Base-by-base conservation (phyloP, 2,329 filamentous ascomycete species). In the Trichoderma sp. region DNA sequence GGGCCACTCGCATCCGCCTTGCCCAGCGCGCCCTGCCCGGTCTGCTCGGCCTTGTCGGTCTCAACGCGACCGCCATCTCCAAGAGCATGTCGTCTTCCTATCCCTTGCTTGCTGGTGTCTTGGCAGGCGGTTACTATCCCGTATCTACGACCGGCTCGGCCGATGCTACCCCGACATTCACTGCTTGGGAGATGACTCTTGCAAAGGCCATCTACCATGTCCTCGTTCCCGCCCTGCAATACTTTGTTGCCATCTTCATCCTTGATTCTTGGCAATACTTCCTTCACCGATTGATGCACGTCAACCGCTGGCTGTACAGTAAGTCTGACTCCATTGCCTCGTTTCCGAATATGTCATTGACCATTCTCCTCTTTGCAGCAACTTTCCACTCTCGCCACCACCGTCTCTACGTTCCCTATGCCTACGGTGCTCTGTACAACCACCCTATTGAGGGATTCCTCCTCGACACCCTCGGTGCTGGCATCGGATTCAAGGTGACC, bases 211-310 rank as follows among this genome's bases (percentile, higher is more conserved):
- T 98, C 78, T 98, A 98, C 86, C 93, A 94, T 88, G 85, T 91
- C 77, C 82, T 92, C 53, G 89, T 98, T 77, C 97, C 97, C 0
- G 89, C 87, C 3, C 74, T 96, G 66, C 96, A 98, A 83, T 94
- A 98, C 82, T 85, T 90, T 75, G 81, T 94, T 67, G 97, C 92
- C 29, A 89, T 96, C 76, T 86, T 91, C 78, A 88, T 97, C 78
- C 90, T 98, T 79, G 97, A 99, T 85, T 97, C 95, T 62, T 99
- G 97, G 97, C 96, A 99, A 83, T 99, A 99, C 86, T 98, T 98
- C 85, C 89, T 96, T 80, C 97, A 99, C 85, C 94, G 97, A 53
- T 90, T 93, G 75, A 99, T 99, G 97, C 97, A 99, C 85, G 89
- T 97, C 87, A 98, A 98, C 87, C 95, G 94, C 84, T 98, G 94